Base-by-base conservation (phyloP, 192 early-diverging fungal genomes). In the Coemansia sp. region DNA sequence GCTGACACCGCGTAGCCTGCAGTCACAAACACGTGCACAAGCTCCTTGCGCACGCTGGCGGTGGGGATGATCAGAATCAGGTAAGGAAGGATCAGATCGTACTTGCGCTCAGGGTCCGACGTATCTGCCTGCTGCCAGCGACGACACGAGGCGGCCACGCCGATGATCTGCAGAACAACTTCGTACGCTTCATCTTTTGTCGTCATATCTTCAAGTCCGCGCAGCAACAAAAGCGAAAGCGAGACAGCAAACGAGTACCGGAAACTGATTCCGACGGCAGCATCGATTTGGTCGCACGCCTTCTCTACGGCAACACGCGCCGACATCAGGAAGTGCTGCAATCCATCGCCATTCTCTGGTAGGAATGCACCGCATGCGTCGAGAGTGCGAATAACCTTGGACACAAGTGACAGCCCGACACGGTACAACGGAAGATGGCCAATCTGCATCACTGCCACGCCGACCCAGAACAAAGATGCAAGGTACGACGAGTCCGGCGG, bases 391-490 rank as follows among this genome's bases (percentile, higher is more conserved):
- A 98, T 69, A 10, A 93, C 87, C 15, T 87, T 89, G 46, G 90
- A 74, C 18, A 95, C 48, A 22, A 98, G 71, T 40, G 82, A 84
- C 19, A 92, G 68, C 0, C 91, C 94, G 51, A 86, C 88, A 11
- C 83, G 77, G 81, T 95, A 96, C 13, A 94, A 82, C 2, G 88
- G 87, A n/a, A 89, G 73, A 65, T 95, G 87, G 41, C 91, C 91
- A 61, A 98, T 90, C 74, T 95, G 92, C 62, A 94, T 89, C 8
- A 97, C 83, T 1, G 93, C 86, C 54, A 97, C 74, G 18, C 90
- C 93, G 13, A 98, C 81, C 96, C 96, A 98, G 82, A 96, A 97
- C 72, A 97, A 81, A 61, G 90, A 85, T 41, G 88, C 86, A 45
- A 96, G 84, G 63, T 94, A 96, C 51, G 90, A 82, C 7, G 91